Conservation (phyloP, 106 monocot genomes). For the Narthecium ossifragum region DNA sequence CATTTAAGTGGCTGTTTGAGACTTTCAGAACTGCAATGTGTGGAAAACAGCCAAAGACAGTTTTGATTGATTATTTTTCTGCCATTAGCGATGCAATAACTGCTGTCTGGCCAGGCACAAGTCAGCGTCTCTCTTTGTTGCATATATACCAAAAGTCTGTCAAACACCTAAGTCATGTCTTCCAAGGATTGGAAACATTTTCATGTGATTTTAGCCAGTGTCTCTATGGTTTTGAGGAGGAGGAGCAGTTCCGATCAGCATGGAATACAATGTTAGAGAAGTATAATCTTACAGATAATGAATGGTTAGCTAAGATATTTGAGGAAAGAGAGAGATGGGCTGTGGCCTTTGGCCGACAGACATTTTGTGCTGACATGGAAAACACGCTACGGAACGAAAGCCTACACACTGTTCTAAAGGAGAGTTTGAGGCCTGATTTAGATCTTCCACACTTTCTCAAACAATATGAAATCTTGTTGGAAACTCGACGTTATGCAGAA, state of each 20-base stretch:
- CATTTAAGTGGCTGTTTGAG: conserved; percentile 69
- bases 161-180: conserved; percentile 26
- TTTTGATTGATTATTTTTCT: conserved; percentile 19
- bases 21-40: conserved; percentile 52
- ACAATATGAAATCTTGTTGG: conserved; percentile 33
- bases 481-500: conserved; percentile 34
- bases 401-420: conserved; percentile 28
- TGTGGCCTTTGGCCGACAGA: conserved; percentile 23
- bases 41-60: conserved; percentile 48
- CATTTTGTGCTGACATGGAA: conserved; percentile 58
- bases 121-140: conserved; percentile 36
- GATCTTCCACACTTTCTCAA: conserved; percentile 37
- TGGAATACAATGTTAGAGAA: conserved; percentile 52
- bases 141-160: conserved; percentile 52
- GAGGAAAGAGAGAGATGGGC: conserved; percentile 62
- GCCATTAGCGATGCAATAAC: background rate
- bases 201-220: conserved; percentile 48
- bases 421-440: conserved; percentile 27
- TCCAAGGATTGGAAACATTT: conserved; percentile 38
- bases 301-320: conserved; percentile 50
- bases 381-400: conserved; percentile 33
- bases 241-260: conserved; percentile 46
- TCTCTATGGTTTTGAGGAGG: conserved; percentile 57
- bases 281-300: conserved; percentile 47
- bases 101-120: conserved; percentile 33